Evolutionary conservation across 345 rosid genomes (phyloP), one percentile per base, ranked within the genome.

Genomic region (Hibiscus trionum): DNA sequence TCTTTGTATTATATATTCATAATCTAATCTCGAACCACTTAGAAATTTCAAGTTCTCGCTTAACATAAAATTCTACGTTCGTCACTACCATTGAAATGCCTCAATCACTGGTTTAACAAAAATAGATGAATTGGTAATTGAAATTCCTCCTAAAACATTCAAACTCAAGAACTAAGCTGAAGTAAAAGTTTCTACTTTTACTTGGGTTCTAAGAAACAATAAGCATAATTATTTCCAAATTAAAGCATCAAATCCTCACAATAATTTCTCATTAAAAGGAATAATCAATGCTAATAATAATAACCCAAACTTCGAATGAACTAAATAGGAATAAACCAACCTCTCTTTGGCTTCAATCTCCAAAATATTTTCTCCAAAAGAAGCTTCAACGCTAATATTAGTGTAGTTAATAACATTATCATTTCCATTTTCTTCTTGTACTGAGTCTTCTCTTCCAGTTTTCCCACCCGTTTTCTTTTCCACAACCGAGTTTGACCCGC

Each of bases 311-410:
- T 75, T 53, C 33, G 35, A 58, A 26, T 57, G 57, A 12, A 52
- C 5, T n/a, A 16, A 49, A 52, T 52, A 52, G 66, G 55, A 17
- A 58, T 44, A 7, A 39, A 57, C 81, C 77, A 76, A 85, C 98
- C 98, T 94, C 56, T 87, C 90, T 80, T 77, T 86, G 61, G 78
- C 80, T 76, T 91, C 84, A 80, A 85, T 55, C 35, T 90, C 95
- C 75, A 88, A 74, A 74, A 84, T 77, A 81, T 90, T 88, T 56
- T 91, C 91, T 2, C 89, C 96, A 77, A 85, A 88, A 1, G 90
- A 91, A 78, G 83, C 82, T 74, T 89, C 90, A 67, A 77, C 15
- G 66, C 74, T 57, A 27, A 27, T 8, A 77, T 42, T 78, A 19
- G 50, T 11, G 24, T 21, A 49, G 53, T 49, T 11, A 65, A 42